A percentile compares a stretch with the other conserved stretches of the same genome.
Conservation (phyloP, 148 eudicot species). For the Linanthus parryae region DNA sequence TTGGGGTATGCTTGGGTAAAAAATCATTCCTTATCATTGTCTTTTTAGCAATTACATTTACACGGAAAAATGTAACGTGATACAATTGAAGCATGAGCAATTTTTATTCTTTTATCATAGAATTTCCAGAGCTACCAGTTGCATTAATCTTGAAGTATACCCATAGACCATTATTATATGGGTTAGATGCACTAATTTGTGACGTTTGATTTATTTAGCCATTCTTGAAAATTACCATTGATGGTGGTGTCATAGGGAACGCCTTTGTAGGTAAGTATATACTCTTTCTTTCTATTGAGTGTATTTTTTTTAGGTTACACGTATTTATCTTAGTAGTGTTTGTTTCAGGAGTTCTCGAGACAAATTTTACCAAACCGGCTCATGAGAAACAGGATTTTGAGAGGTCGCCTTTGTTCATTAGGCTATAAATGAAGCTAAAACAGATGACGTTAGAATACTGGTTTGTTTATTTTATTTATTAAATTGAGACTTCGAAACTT, state of each 20-base stretch:
- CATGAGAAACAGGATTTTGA: slow-evolving; percentile 99
- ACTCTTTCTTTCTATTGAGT: slow-evolving; percentile 3
- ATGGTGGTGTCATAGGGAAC: slow-evolving; percentile 69
- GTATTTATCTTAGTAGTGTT: slow-evolving; percentile 6
- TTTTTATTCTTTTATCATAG: not conserved
- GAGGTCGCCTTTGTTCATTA: slow-evolving; percentile 65
- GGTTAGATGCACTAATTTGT: not conserved
- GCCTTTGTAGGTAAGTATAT: slow-evolving; percentile 84
- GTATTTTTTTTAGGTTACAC: not conserved
- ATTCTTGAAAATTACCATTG: slow-evolving; percentile 89
- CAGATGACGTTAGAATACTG: slow-evolving; percentile 86
- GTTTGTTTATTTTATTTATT: slow-evolving; percentile 35
- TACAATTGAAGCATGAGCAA: not conserved
- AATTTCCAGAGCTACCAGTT: not conserved
- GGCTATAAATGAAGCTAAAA: slow-evolving; percentile 72
- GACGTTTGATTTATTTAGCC: slow-evolving; percentile 85
- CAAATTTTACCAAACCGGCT: slow-evolving; percentile 95
- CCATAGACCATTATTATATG: not conserved
- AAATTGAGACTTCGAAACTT: too few relatives aligned
- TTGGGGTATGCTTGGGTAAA: slow-evolving; percentile 88
- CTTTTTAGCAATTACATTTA: not conserved
- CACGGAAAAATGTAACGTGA: not conserved
- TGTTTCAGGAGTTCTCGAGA: slow-evolving; percentile 79
- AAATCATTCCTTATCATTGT: not conserved
- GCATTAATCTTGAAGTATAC: not conserved